A percentile compares a stretch with the other conserved stretches of the same genome.
Evolutionary conservation across 1,284 basidiomycete genomes (phyloP).

Genomic region (Veloboletus limbatus): DNA sequence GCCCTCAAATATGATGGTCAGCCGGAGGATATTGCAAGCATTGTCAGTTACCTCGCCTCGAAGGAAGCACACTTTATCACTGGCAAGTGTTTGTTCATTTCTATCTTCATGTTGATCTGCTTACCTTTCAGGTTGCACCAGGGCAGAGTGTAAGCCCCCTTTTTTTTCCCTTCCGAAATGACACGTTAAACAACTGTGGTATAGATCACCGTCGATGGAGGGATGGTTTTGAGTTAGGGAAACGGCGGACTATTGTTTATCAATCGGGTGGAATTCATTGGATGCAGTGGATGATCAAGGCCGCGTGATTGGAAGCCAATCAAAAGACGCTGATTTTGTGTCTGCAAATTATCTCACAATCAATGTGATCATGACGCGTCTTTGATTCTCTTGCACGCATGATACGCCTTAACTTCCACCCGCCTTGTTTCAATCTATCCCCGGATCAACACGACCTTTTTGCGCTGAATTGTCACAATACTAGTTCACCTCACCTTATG

Average conservation of each 20-base stretch:
- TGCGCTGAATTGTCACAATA: no score
- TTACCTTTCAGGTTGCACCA: conserved; percentile 2
- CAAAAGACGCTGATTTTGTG: no score
- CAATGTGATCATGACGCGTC: no score
- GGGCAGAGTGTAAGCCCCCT: conserved; percentile 23
- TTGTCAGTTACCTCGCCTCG: conserved; percentile 28
- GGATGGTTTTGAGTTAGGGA: background rate
- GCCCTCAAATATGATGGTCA: conserved; percentile 14
- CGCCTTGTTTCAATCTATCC: no score
- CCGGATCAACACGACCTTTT: no score
- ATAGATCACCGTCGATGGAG: background rate
- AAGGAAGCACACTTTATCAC: conserved; percentile 28
- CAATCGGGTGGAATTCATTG: no score
- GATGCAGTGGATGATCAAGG: no score
- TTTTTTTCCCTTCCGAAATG: background rate
- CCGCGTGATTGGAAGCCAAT: no score
- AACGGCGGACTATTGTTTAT: background rate
- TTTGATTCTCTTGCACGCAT: no score
- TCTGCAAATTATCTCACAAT: no score
- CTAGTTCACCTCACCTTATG: no score
- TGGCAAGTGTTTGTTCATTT: conserved; percentile 10
- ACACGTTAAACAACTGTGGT: background rate
- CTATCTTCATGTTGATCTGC: background rate
- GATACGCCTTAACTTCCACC: no score
- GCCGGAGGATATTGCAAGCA: conserved; percentile 25